Base-by-base conservation (phyloP, 148 eudicot genomes). In the Vaccinium myrtillus region DNA sequence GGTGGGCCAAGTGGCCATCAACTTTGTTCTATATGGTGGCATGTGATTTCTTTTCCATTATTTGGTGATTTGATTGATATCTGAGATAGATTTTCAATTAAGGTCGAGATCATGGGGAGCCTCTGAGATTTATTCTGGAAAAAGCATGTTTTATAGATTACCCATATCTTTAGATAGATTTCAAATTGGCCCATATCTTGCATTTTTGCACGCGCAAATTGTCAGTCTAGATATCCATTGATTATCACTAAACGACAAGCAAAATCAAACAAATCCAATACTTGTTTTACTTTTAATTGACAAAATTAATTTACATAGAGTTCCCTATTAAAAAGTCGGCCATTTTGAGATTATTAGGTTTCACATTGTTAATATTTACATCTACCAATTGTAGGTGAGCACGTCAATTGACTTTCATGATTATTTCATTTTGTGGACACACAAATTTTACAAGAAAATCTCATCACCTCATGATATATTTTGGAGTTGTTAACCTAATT, bases 181-280 rank as follows among this genome's bases (percentile, higher is more conserved):
- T 63, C 69, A n/a, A 63, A 54, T 21, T 63, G 27, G 69, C 83
- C 75, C 83, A 46, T 15, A 61, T 65, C 71, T 81, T 55, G 16
- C 53, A 3, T 54, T 49, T 74, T 49, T 49, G 75, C 83, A 81
- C 51, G 83, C 83, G 75, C 25, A 49, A 81, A 25, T 67, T 48
- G 58, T 27, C 73, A 80, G 70, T 14, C 27, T 59, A 80, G 71
- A 80, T 58, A 36, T 36, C 51, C 23, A 32, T 43, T 23, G 8
- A 79, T 55, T 79, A 55, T 79, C 67, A 8, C 36, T 15, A 54
- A 18, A 12, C 67, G 8, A 80, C 39, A 80, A 32, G 10, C 51
- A 18, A 75, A 55, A 43, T 5, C 76, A 75, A 43, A 16, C 15
- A 55, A 54, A 79, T 50, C 19, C 14, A 11, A 32, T 46, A 54